Conservation (phyloP, 2,329 filamentous ascomycete genomes). For the Alternaria ventricosa region DNA sequence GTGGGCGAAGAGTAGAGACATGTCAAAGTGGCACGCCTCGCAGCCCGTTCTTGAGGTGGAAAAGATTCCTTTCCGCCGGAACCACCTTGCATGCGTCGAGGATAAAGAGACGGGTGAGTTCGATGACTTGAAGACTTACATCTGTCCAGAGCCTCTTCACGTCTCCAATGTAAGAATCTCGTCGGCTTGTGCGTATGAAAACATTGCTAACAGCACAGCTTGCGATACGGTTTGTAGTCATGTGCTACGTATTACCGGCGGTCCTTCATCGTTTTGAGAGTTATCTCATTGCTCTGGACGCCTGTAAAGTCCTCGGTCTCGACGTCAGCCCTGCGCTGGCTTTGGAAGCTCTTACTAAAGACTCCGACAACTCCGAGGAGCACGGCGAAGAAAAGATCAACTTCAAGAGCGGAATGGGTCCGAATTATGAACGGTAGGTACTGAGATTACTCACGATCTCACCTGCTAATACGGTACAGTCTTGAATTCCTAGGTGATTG, state of each 20-base stretch:
- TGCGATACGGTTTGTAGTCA: constrained; percentile 70
- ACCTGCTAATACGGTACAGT: not conserved
- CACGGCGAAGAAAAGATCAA: constrained; percentile 71
- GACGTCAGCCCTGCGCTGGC: constrained; percentile 71
- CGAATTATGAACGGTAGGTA: constrained; percentile 80
- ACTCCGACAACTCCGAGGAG: constrained; percentile 83
- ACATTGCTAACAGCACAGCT: constrained; percentile 59
- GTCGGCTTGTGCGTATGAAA: not conserved
- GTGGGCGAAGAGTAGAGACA: constrained; percentile 65
- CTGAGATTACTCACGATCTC: not conserved
- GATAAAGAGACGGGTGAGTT: constrained; percentile 61
- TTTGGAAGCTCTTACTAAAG: constrained; percentile 90
- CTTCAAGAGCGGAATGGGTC: constrained; percentile 84
- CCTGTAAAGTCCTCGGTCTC: constrained; percentile 69
- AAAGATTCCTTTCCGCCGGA: constrained; percentile 76
- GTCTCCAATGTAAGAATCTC: constrained; percentile 72
- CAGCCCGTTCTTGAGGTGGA: constrained; percentile 84
- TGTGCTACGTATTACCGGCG: constrained; percentile 78
- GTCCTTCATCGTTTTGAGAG: constrained; percentile 85
- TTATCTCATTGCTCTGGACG: constrained; percentile 80
- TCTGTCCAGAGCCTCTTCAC: constrained; percentile 78
- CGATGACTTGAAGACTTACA: constrained; percentile 62
- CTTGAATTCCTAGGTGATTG: constrained; percentile 93
- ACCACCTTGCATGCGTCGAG: constrained; percentile 72
- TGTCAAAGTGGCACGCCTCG: constrained; percentile 62